Base-by-base conservation (phyloP, 805 yeast genomes). In the Suhomyces prunicola region DNA sequence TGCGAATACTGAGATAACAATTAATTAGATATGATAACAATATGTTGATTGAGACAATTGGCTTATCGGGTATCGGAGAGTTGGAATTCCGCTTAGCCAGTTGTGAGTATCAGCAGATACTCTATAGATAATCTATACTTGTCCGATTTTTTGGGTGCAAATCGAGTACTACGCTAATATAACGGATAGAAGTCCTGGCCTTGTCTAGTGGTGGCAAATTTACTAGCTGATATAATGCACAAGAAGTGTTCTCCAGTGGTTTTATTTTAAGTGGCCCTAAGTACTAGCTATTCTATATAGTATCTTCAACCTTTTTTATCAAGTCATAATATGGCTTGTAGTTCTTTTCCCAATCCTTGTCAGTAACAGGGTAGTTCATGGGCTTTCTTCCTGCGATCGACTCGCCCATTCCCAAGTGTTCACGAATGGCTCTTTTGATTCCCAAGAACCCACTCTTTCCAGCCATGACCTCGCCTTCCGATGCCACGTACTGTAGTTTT, bases 321-420 rank as follows among this genome's bases (percentile, higher is more conserved):
- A 51, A 51, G 41, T 51, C 48, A 7, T 42, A 51, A 35, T 19
- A 47, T 22, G 26, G 12, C 47, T 47, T 44, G 27, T 51, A 47
- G 13, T 40, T 49, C 12, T 33, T n/a, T 31, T 52, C 31, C 55
- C 55, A 52, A 15, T 46, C 50, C 6, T 33, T 41, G 13, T 49
- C 52, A 22, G 46, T 13, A 15, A 52, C 42, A 33, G 72, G 78
- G 52, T 73, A 68, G 58, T 72, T 72, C 58, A 80, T 64, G 35
- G 84, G 84, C 42, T 77, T 70, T 60, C 84, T 71, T 12, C 82
- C 81, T 7, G 73, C 60, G 48, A 71, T 67, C 33, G 72, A 70
- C 53, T 73, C 78, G 41, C 83, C 83, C 54, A 77, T 57, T 48
- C 60, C 83, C 68, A 59, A 70, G 58, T 57, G 66, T 57, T 58